Evolutionary conservation across 2,329 filamentous ascomycete genomes (phyloP), one percentile per base, ranked within the genome.

Genomic region (Neopestalotiopsis rosae): DNA sequence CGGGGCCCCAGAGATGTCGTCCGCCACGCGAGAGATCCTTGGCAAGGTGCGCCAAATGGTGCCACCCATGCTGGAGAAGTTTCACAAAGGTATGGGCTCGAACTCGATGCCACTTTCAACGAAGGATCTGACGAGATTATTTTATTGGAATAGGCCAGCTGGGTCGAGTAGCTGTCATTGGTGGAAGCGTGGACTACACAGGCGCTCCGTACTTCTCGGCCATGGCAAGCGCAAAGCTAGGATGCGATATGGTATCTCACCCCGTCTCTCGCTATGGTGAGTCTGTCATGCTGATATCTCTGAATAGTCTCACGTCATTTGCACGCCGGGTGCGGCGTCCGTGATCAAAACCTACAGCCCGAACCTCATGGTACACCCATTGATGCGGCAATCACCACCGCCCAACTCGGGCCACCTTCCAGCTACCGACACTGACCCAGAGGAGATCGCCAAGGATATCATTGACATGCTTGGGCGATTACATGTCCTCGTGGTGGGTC

Each of bases 301-400:
- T 28, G 24, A 38, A 24, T 67, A 94, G 94, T 94, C 92, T 72
- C 95, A 98, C 83, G 92, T 99, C 71, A 97, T 99, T 77, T 99
- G 96, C 85, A 97, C 97, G 70, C 94, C 93, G 10, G 92, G 89
- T 67, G 96, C 96, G 2, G 94, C 88, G 61, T 87, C 89, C 76
- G 95, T 98, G 49, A 97, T 99, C 83, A 99, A 99, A 85, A 94
- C 94, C 4, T 99, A 98, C 84, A 98, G 95, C 24, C 96, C 96
- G 2, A 98, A 98, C 79, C 87, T 99, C 34, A 99, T 99, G 95
- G 96, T 99, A 12, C 96, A 98, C 80, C 96, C 96, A 0, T 89
- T 98, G 73, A 95, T 99, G 90, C 92, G 94, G 38, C 94, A 96
- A 81, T 89, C 90, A 61, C 77, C 81, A 12, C 69, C 78, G 5